Evolutionary conservation across 2,329 filamentous ascomycete species (phyloP).

Genomic region (Stagonosporopsis chrysanthemi): DNA sequence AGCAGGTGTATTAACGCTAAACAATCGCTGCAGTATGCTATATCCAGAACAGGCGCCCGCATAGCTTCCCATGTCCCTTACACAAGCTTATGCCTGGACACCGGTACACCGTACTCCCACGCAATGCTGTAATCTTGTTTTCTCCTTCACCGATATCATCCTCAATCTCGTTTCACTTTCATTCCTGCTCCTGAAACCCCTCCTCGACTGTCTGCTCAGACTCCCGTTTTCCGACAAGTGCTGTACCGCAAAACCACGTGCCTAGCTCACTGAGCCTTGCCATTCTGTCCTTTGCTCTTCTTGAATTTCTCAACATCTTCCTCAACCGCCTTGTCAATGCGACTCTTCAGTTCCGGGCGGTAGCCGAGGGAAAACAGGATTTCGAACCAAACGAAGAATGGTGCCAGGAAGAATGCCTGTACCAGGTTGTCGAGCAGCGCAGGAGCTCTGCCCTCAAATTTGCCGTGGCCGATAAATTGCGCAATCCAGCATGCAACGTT

Average conservation of each 20-base stretch:
- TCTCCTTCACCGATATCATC: background rate
- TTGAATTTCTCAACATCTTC: conserved; percentile 78
- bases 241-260: conserved; percentile 20
- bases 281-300: conserved; percentile 59
- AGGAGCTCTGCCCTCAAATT: conserved; percentile 86
- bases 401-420: conserved; percentile 90
- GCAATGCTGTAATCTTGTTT: conserved; percentile 29
- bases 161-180: background rate
- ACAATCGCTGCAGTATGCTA: conserved; percentile 17
- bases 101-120: conserved; percentile 32
- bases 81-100: conserved; percentile 12
- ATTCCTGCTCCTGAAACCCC: background rate
- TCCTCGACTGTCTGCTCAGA: background rate
- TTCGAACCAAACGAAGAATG: conserved; percentile 97
- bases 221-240: background rate
- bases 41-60: conserved; percentile 5
- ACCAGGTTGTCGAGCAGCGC: conserved; percentile 90
- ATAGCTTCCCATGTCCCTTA: background rate
- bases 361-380: conserved; percentile 90
- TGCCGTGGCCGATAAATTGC: conserved; percentile 91
- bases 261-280: conserved; percentile 22
- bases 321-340: conserved; percentile 78
- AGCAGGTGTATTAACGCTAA: conserved; percentile 8
- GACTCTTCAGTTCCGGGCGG: conserved; percentile 81
- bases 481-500: conserved; percentile 82